Evolutionary conservation across 768 basidiomycete species (phyloP).

Genomic region (Tubosaeta brunneosetosa): DNA sequence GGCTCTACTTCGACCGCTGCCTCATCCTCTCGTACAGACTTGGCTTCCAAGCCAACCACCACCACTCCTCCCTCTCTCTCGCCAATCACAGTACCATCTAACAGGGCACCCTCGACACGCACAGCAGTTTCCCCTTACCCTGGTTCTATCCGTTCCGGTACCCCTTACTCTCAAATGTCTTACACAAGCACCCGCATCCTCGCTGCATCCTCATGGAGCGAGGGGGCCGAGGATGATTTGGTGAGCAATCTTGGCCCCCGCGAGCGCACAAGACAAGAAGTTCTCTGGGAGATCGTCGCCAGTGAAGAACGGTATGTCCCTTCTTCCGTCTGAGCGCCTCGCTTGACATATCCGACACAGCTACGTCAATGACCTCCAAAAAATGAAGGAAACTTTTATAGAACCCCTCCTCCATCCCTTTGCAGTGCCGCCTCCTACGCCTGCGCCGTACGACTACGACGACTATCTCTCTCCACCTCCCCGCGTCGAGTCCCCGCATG

Average conservation of each 20-base stretch:
- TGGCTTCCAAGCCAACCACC: constrained; percentile 41
- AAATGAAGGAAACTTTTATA: constrained; percentile 93
- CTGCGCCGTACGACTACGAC: constrained; percentile 61
- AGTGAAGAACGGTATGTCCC: constrained; percentile 82
- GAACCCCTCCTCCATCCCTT: constrained; percentile 86
- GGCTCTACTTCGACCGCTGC: constrained; percentile 61
- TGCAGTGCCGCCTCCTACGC: constrained; percentile 35
- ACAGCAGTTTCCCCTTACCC: constrained; percentile 58
- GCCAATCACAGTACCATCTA: constrained; percentile 51
- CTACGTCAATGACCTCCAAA: constrained; percentile 86
- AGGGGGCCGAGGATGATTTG: constrained; percentile 90
- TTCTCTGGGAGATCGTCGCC: constrained; percentile 93
- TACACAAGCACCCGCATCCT: constrained; percentile 68
- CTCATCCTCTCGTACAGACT: constrained; percentile 58
- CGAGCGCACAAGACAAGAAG: constrained; percentile 93
- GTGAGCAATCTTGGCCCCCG: constrained; percentile 90
- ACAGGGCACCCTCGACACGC: constrained; percentile 58
- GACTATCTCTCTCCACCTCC: constrained; percentile 39
- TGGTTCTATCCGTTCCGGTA: constrained; percentile 73
- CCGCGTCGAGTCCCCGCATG: constrained; percentile 61
- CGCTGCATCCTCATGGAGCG: constrained; percentile 83
- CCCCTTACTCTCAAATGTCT: constrained; percentile 79
- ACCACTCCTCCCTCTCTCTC: constrained; percentile 53
- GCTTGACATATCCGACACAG: constrained; percentile 38
- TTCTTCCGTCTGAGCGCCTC: constrained; percentile 13